Percentiles rank a stretch among this genome's conserved stretches.
These are phyloP conservation scores for Porcisia hertigi DNA, from an alignment of 208 protist species.

Conservation along the genomic window DNA sequence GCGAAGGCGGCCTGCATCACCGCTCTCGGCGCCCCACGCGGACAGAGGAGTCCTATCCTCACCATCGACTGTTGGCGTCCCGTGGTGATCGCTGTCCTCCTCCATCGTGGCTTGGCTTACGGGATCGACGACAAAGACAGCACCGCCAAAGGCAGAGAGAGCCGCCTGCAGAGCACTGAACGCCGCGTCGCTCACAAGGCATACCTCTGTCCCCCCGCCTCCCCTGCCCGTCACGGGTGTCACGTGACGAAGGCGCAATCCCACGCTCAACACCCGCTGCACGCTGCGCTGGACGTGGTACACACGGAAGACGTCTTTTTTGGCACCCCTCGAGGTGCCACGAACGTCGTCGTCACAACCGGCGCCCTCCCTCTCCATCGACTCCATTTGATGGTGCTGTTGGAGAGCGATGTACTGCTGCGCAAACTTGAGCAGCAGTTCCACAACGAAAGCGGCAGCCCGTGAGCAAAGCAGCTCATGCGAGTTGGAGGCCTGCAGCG, in stretches of 20 bases:
- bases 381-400: slow-evolving; percentile 55
- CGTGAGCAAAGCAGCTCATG: slow-evolving; percentile 22
- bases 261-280: slow-evolving; percentile 62
- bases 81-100: background rate
- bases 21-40: background rate
- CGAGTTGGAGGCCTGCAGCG: background rate
- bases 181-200: slow-evolving; percentile 14
- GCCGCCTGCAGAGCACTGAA: slow-evolving; percentile 37
- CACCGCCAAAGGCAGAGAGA: slow-evolving; percentile 39
- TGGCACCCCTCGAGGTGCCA: background rate
- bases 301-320: slow-evolving; percentile 45
- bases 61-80: background rate
- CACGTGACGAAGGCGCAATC: slow-evolving; percentile 20
- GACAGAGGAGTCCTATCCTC: background rate
- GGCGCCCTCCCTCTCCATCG: slow-evolving; percentile 16
- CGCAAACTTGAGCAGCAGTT: slow-evolving; percentile 38
- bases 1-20: slow-evolving; percentile 3
- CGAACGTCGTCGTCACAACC: background rate
- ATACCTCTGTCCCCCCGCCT: background rate
- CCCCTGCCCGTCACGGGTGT: background rate
- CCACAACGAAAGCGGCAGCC: slow-evolving; percentile 8
- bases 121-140: slow-evolving; percentile 16
- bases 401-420: slow-evolving; percentile 57
- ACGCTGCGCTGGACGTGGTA: slow-evolving; percentile 53
- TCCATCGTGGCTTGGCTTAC: background rate